phyloP scores from a whole-genome alignment of 495 filamentous ascomycete genomes.

The Aspergillus taichungensis region DNA sequence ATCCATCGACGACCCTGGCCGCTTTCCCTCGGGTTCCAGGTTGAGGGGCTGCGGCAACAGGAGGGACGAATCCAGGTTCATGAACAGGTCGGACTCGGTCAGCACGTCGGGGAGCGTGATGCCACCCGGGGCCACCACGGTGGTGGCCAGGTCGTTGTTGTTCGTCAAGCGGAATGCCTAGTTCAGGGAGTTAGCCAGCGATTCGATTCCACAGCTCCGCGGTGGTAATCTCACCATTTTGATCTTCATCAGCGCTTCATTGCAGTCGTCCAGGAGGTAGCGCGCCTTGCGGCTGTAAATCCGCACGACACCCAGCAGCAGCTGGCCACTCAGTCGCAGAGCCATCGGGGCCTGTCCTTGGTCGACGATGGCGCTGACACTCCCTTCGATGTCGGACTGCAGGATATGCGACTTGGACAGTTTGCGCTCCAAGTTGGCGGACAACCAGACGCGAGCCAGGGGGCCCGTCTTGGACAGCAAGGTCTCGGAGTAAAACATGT shows the following conservation, averaged over 20 bases:
- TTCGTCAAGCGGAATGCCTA: conserved; percentile 72
- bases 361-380: conserved; percentile 87
- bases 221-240: conserved; percentile 69
- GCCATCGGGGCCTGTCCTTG: conserved; percentile 94
- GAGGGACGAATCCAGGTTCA: conserved; percentile 64
- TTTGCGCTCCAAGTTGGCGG: conserved; percentile 94
- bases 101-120: conserved; percentile 80
- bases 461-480: conserved; percentile 94
- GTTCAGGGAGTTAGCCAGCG: conserved; percentile 19
- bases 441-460: conserved; percentile 94
- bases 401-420: conserved; percentile 90
- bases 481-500: conserved; percentile 97
- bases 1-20: conserved; percentile 40
- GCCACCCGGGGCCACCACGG: conserved; percentile 55
- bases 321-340: conserved; percentile 83
- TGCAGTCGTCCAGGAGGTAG: conserved; percentile 94
- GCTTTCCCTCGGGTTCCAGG: conserved; percentile 49
- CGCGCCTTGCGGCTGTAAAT: conserved; percentile 97
- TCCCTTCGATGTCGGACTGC: conserved; percentile 84
- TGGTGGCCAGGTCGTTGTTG: conserved; percentile 71
- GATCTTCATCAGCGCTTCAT: conserved; percentile 92
- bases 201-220: background rate
- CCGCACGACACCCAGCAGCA: conserved; percentile 88
- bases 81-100: conserved; percentile 80
- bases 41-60: conserved; percentile 58